These are phyloP conservation scores for Penicillium thymicola DNA, from an alignment of 2,329 filamentous ascomycete genomes.

Conservation along the genomic window DNA sequence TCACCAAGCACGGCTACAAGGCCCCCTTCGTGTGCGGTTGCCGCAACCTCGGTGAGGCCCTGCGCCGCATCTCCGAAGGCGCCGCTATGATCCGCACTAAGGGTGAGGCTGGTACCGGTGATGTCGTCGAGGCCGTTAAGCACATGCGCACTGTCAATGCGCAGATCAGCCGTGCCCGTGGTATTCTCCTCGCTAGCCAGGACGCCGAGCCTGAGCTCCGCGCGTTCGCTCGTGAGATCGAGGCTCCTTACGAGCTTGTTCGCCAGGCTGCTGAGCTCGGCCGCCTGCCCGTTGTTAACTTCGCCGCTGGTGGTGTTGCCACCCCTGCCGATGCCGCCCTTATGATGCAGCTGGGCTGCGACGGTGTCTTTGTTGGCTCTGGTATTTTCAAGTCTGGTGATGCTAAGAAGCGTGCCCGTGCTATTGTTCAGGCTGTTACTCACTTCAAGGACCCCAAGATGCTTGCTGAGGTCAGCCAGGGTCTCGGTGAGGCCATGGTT, in stretches of 20 bases:
- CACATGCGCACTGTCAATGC: conserved; percentile 89
- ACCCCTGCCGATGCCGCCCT: conserved; percentile 94
- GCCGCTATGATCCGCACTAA: conserved; percentile 99
- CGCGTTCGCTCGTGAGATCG: conserved; percentile 76
- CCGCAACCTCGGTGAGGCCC: conserved; percentile 87
- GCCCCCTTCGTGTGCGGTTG: conserved; percentile 96
- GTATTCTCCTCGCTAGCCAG: conserved; percentile 45
- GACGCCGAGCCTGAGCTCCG: conserved; percentile 68
- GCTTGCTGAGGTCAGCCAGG: conserved; percentile 80
- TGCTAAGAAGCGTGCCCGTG: conserved; percentile 82
- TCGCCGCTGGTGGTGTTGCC: conserved; percentile 98
- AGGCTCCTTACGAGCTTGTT: conserved; percentile 72
- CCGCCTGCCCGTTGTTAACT: conserved; percentile 92
- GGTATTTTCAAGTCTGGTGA: conserved; percentile 98
- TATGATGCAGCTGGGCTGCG: conserved; percentile 99
- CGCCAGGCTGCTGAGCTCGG: conserved; percentile 84
- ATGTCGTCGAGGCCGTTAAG: conserved; percentile 92
- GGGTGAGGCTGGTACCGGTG: conserved; percentile 94
- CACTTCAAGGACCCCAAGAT: conserved; percentile 84
- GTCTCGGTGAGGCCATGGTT: conserved; percentile 96
- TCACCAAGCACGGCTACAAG: conserved; percentile 79
- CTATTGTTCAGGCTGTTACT: conserved; percentile 91
- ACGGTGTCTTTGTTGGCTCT: conserved; percentile 94
- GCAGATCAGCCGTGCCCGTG: conserved; percentile 71
- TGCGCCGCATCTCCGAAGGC: conserved; percentile 85